phyloP scores from a whole-genome alignment of 1,284 basidiomycete species.

The Golubevia pallescens region DNA sequence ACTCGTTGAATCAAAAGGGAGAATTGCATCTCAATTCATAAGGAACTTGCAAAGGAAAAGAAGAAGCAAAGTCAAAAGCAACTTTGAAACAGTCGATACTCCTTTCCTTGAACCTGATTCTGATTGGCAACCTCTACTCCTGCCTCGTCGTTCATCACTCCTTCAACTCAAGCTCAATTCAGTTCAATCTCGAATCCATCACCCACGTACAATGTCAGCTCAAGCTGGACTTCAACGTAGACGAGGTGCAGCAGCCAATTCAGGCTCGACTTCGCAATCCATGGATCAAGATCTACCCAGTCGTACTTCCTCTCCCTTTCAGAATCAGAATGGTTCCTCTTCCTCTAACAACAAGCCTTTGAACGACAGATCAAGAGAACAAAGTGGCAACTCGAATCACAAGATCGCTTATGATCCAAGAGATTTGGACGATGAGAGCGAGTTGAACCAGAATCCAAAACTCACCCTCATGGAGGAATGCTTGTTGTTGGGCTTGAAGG shows the following conservation, averaged over 20 bases:
- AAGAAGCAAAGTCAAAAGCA: no score
- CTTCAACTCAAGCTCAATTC: no score
- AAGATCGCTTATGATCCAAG: conserved; percentile 58
- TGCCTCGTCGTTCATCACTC: no score
- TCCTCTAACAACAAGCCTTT: not conserved
- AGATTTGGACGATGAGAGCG: conserved; percentile 49
- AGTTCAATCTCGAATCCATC: not conserved
- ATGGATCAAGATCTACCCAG: not conserved
- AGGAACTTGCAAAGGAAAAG: no score
- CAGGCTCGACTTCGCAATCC: not conserved
- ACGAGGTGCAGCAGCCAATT: not conserved
- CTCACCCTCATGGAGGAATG: conserved; percentile 62
- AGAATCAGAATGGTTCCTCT: not conserved
- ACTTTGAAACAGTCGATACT: no score
- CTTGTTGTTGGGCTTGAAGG: conserved; percentile 57
- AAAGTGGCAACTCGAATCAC: conserved; percentile 22
- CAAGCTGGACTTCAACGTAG: not conserved
- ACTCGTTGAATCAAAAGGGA: no score
- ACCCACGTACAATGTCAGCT: not conserved
- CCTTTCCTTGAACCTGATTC: no score
- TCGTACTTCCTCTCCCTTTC: not conserved
- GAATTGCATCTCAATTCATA: no score
- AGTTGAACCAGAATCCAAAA: conserved; percentile 40
- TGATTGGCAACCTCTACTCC: no score
- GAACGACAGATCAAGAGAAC: not conserved